Evolutionary conservation across 768 basidiomycete genomes (phyloP).

Genomic region (Pleurotus cornucopiae): DNA sequence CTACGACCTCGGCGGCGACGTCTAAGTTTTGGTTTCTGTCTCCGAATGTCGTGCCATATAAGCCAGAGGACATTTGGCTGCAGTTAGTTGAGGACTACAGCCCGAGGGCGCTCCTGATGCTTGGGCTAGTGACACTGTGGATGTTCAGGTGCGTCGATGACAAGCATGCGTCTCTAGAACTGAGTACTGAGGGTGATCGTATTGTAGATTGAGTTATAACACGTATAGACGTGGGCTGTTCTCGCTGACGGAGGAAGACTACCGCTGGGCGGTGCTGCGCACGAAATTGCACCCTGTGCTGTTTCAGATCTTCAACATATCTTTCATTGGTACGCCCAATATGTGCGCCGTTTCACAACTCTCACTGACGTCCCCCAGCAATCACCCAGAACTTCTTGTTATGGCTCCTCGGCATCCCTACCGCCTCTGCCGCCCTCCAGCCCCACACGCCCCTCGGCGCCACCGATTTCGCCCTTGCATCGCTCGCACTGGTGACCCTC

Average conservation of each 20-base stretch:
- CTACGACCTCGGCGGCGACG: constrained; percentile 9
- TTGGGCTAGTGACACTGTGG: constrained; percentile 65
- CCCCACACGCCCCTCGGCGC: constrained; percentile 46
- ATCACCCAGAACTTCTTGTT: constrained; percentile 79
- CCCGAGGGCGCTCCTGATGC: constrained; percentile 72
- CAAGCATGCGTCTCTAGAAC: no score
- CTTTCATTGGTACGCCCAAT: constrained; percentile 58
- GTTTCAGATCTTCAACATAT: constrained; percentile 44
- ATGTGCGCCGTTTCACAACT: not conserved
- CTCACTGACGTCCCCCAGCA: constrained; percentile 31
- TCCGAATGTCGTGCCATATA: constrained; percentile 46
- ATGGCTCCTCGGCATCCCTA: constrained; percentile 62
- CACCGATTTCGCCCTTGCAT: constrained; percentile 62
- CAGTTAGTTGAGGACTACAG: constrained; percentile 46
- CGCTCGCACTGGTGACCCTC: constrained; percentile 54
- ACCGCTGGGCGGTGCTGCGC: constrained; percentile 84
- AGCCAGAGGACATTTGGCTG: constrained; percentile 44
- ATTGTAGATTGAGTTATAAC: constrained; percentile 65
- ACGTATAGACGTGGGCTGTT: constrained; percentile 83
- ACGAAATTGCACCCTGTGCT: constrained; percentile 39
- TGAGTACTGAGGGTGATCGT: constrained; percentile 3
- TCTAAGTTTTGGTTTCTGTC: not conserved
- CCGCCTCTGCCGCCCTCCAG: constrained; percentile 48
- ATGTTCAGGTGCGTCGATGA: constrained; percentile 45
- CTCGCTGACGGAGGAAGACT: constrained; percentile 71